phyloP scores from a whole-genome alignment of 495 filamentous ascomycete genomes.

The Letharia columbiana region DNA sequence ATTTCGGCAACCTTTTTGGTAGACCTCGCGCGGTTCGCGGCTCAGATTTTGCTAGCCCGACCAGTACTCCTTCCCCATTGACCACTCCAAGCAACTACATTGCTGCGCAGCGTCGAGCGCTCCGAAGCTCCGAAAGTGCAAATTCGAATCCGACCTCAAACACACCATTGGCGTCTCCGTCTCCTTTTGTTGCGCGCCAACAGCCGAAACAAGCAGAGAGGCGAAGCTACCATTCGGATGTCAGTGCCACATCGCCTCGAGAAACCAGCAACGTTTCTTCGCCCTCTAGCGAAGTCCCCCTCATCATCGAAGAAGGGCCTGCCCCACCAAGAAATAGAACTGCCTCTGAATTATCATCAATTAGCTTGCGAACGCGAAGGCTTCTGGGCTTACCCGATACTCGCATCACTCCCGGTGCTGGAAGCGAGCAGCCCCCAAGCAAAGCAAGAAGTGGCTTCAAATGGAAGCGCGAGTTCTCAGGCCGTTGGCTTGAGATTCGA shows the following conservation, averaged over 20 bases:
- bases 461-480: conserved; percentile 21
- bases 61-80: conserved; percentile 6
- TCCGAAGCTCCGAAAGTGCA: conserved; percentile 6
- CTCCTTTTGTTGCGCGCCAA: neutral
- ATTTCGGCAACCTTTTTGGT: conserved; percentile 13
- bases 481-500: conserved; percentile 24
- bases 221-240: conserved; percentile 1
- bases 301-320: conserved; percentile 1
- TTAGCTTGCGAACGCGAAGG: conserved; percentile 3
- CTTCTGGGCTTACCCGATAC: conserved; percentile 4
- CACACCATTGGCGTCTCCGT: neutral
- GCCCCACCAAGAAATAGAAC: neutral
- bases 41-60: neutral
- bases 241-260: neutral
- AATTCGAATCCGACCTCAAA: neutral
- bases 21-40: conserved; percentile 6
- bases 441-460: conserved; percentile 13
- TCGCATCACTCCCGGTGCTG: neutral
- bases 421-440: conserved; percentile 1
- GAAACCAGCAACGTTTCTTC: neutral
- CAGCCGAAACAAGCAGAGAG: neutral
- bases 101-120: conserved; percentile 1
- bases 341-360: conserved; percentile 6
- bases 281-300: neutral
- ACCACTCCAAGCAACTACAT: neutral